Evolutionary conservation across 352 stramenopile species (phyloP), one percentile per base, ranked within the genome.

Genomic region (Phytophthora citricola): DNA sequence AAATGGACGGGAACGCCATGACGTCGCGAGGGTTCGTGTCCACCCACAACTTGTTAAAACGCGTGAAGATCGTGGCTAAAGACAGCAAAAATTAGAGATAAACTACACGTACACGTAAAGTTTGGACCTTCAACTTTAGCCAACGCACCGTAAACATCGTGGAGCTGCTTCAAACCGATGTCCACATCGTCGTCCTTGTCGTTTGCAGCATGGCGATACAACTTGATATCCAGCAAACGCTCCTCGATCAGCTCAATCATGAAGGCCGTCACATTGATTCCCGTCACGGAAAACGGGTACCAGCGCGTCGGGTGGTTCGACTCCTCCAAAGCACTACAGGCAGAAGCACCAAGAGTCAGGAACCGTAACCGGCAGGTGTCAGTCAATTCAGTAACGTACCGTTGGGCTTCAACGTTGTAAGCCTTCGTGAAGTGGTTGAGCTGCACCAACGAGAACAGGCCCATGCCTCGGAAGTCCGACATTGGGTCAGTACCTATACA

Each of bases 191-290:
- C 66, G 27, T 76, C 54, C 15, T 69, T 61, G 4, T 44, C 53
- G 2, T 39, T 34, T 29, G 64, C 49, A 5, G 71, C 73, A 22
- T 83, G 51, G 11, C 71, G 67, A 62, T 93, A 95, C 34, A 95
- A 41, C 59, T 85, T 85, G 12, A 87, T 64, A 61, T 95, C 88
- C n/a, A 95, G 47, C 14, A 95, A 53, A 29, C 85, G 86, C 55
- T 94, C 86, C 14, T 77, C 73, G 4, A 94, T 75, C 29, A 95
- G 58, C 22, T 94, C 88, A 14, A 89, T 73, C 44, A 95, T 57
- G 58, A 95, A 95, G 9, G 78, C 78, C 2, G 88, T 95, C 60
- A 95, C 85, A 63, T 95, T 95, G 73, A 95, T 95, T 17, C 88
- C 88, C 4, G 88, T 94, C 9, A 94, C 83, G 7, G 86, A 80